Conservation (phyloP, 2,329 filamentous ascomycete genomes). For the Furcasterigmium furcatum region DNA sequence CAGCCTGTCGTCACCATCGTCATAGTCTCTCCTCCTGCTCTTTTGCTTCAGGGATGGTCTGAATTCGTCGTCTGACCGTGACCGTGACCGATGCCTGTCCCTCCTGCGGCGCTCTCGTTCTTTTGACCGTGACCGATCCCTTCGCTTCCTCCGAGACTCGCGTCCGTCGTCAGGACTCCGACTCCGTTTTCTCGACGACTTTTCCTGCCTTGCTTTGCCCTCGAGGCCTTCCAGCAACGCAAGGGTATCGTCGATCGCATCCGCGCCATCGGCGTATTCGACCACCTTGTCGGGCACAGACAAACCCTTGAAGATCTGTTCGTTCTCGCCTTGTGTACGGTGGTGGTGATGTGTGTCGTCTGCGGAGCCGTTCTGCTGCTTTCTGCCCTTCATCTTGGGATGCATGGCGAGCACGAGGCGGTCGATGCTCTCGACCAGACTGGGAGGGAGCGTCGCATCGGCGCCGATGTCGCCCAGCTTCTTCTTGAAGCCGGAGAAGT, state of each 20-base stretch:
- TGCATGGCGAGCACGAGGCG: constrained; percentile 87
- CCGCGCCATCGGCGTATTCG: constrained; percentile 36
- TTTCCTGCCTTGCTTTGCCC: constrained; percentile 51
- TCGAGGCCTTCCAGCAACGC: constrained; percentile 86
- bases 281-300: constrained; percentile 75
- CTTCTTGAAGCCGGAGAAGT: constrained; percentile 70
- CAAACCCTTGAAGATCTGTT: constrained; percentile 85
- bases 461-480: constrained; percentile 74
- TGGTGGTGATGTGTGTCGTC: constrained; percentile 35
- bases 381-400: constrained; percentile 73
- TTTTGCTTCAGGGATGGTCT: constrained; percentile 17
- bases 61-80: constrained; percentile 44
- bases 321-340: constrained; percentile 61
- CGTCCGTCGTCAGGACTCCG: constrained; percentile 52
- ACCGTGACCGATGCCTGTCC: constrained; percentile 24
- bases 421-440: constrained; percentile 87
- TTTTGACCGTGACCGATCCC: constrained; percentile 34
- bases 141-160: constrained; percentile 36
- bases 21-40: constrained; percentile 33
- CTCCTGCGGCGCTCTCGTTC: constrained; percentile 33
- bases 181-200: constrained; percentile 52
- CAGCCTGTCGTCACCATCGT: constrained; percentile 55
- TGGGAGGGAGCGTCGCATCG: constrained; percentile 68
- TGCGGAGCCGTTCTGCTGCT: constrained; percentile 25
- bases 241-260: constrained; percentile 88